Percentiles rank a stretch among this genome's conserved stretches.
Evolutionary conservation across 345 rosid genomes (phyloP).

Genomic region (Barbarea vulgaris): DNA sequence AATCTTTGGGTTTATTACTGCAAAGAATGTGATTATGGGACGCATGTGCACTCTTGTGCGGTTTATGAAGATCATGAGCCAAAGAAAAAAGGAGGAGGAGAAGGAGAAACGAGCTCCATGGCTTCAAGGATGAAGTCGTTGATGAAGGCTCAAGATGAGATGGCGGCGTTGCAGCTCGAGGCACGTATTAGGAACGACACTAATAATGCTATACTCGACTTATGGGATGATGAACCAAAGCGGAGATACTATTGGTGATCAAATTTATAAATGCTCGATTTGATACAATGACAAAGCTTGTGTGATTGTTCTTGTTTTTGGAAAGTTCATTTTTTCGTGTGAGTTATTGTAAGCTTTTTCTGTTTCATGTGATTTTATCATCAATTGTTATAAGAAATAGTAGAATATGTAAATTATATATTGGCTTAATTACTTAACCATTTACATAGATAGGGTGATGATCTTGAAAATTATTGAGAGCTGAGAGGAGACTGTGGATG

Average conservation of each 20-base stretch:
- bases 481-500: neutral
- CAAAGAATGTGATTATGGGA: constrained; percentile 30
- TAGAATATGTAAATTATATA: neutral
- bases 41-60: constrained; percentile 30
- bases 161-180: constrained; percentile 17
- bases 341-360: neutral
- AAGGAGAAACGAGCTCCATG: constrained; percentile 18
- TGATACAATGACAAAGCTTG: neutral
- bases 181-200: constrained; percentile 19
- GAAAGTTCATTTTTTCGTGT: neutral
- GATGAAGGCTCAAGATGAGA: constrained; percentile 28
- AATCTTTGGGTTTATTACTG: constrained; percentile 37
- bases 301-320: neutral
- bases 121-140: constrained; percentile 18
- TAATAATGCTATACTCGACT: constrained; percentile 2
- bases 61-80: constrained; percentile 17
- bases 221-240: constrained; percentile 27
- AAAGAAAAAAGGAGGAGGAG: constrained; percentile 3
- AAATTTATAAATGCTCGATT: neutral
- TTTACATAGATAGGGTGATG: neutral
- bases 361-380: neutral
- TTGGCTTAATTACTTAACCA: neutral
- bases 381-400: neutral
- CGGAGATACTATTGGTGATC: constrained; percentile 23
- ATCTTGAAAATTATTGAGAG: neutral